These are phyloP conservation scores for Diplodia corticola DNA, from an alignment of 2,329 filamentous ascomycete genomes.

Conservation along the genomic window DNA sequence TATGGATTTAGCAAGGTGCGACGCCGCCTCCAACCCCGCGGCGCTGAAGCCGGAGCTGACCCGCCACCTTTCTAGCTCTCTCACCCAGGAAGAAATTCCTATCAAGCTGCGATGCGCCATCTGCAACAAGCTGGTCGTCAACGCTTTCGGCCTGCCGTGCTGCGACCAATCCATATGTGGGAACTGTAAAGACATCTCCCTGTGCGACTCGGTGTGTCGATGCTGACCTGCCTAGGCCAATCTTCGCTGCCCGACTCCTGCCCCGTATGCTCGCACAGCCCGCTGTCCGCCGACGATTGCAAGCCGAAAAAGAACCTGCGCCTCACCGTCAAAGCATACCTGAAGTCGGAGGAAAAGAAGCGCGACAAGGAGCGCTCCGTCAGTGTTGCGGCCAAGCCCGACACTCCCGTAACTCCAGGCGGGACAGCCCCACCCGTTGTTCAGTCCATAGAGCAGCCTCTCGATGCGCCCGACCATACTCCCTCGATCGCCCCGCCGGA, in stretches of 20 bases:
- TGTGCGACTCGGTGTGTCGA: slow-evolving; percentile 27
- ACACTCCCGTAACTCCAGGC: slow-evolving; percentile 16
- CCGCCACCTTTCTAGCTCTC: slow-evolving; percentile 58
- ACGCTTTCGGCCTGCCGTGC: slow-evolving; percentile 88
- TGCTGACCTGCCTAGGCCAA: slow-evolving; percentile 60
- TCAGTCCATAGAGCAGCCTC: slow-evolving; percentile 19
- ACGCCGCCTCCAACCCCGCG: slow-evolving; percentile 24
- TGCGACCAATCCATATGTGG: slow-evolving; percentile 96
- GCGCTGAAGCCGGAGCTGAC: slow-evolving; percentile 24
- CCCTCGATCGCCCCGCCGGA: neutral
- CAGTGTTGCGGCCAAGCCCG: slow-evolving; percentile 7
- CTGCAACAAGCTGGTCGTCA: slow-evolving; percentile 86
- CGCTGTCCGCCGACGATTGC: slow-evolving; percentile 82
- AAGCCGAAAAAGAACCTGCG: slow-evolving; percentile 87
- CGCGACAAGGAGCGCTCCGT: slow-evolving; percentile 57
- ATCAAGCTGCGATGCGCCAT: slow-evolving; percentile 93
- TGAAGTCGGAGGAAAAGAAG: slow-evolving; percentile 90
- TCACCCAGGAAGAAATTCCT: slow-evolving; percentile 83
- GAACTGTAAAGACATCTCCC: slow-evolving; percentile 62
- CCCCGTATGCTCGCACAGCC: slow-evolving; percentile 89
- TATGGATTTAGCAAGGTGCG: slow-evolving; percentile 33
- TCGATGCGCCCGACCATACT: slow-evolving; percentile 3
- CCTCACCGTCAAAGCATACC: slow-evolving; percentile 86
- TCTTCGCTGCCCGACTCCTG: slow-evolving; percentile 74
- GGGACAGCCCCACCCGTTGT: slow-evolving; percentile 1